Evolutionary conservation across 345 rosid species (phyloP), one percentile per base, ranked within the genome.

Genomic region (Carallia brachiata): DNA sequence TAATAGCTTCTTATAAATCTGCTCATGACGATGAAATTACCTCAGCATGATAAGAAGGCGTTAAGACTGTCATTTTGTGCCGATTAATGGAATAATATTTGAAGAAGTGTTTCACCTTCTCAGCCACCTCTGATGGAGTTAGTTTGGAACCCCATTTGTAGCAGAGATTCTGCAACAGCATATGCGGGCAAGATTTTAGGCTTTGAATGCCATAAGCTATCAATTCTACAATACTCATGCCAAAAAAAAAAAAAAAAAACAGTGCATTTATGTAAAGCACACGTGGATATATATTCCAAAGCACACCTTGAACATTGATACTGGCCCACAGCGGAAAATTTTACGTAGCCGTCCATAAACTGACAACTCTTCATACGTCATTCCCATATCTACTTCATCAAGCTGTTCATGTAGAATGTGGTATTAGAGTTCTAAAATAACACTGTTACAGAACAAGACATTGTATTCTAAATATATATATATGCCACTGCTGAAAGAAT

Each of bases 41-140:
- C 99, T 92, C 97, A 2, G 97, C 98, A 55, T 96, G 99, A 63
- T 90, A 96, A 17, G 94, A 92, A 9, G 98, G 99, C 59, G 99
- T 92, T 60, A 96, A 74, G 54, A 88, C 91, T 0, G 97, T 90
- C 98, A 96, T 90, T 73, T 96, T 96, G 84, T 96, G 99, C 36
- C 98, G 87, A 77, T 96, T 96, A 57, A 90, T 87, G 58, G 99
- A 96, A 76, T 96, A 96, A 72, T 86, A 87, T 72, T 90, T 89
- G 90, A 96, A 96, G 88, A 96, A 92, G 73, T 86, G 79, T 67
- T 92, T 92, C 77, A 96, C 98, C 88, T 90, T 96, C 39, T 89
- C 96, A 58, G 93, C 92, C 66, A 92, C 90, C 81, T 92, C 98
- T 36, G 77, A 70, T 54, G 99, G 98, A 69, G 87, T 80, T 71